Percentiles rank a stretch among this genome's conserved stretches.
Evolutionary conservation across 495 filamentous ascomycete species (phyloP).

Genomic region (Podospora appendiculata): DNA sequence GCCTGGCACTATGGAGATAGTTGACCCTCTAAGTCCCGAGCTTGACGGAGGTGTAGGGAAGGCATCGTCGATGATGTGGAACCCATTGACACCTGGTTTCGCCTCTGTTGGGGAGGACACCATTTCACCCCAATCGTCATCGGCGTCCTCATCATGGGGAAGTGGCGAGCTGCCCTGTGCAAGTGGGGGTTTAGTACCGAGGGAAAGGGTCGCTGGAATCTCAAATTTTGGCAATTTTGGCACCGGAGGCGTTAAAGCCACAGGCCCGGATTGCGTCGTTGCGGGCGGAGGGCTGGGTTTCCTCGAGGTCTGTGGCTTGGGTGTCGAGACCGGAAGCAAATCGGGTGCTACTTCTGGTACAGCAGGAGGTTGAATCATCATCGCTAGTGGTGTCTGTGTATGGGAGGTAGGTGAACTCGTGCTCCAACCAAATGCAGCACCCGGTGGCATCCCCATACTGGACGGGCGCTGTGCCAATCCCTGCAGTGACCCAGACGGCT

Average conservation of each 20-base stretch:
- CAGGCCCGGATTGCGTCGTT: no score
- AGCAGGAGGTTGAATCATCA: no score
- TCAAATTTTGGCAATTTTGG: no score
- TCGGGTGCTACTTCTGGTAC: background rate
- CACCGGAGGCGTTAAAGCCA: no score
- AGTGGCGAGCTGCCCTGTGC: background rate
- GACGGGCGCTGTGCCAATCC: slow-evolving; percentile 9
- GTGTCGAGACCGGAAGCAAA: background rate
- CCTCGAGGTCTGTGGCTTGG: background rate
- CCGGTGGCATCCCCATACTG: slow-evolving; percentile 9
- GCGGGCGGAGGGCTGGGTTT: background rate
- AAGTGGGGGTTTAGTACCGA: no score
- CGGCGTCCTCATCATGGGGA: slow-evolving; percentile 17
- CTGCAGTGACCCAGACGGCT: slow-evolving; percentile 2
- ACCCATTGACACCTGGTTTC: slow-evolving; percentile 3
- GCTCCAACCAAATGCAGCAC: slow-evolving; percentile 32
- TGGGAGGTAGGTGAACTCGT: slow-evolving; percentile 8
- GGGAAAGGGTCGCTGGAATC: no score
- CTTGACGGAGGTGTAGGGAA: background rate
- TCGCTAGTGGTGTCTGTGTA: background rate
- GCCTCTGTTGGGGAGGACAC: slow-evolving; percentile 35
- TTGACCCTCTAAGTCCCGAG: background rate
- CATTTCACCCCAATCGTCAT: slow-evolving; percentile 51
- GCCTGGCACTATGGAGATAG: no score
- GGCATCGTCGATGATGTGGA: slow-evolving; percentile 4